Conservation (phyloP, 345 rosid species). For the Hibiscus trionum region DNA sequence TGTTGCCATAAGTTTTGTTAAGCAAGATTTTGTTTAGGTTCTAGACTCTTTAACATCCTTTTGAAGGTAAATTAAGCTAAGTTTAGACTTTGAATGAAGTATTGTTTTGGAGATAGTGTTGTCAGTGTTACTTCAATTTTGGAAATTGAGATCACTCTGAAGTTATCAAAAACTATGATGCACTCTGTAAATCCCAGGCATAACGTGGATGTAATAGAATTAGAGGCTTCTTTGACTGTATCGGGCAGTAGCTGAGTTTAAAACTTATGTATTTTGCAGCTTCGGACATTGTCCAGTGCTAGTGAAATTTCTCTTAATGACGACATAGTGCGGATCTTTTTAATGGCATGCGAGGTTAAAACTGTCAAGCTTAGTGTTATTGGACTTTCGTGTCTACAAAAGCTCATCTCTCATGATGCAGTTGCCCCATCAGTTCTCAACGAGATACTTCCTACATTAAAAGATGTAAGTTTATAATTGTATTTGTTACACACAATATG, state of each 20-base stretch:
- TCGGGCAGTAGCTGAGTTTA: not conserved
- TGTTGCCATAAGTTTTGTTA: not conserved
- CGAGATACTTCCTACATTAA: slow-evolving; percentile 73
- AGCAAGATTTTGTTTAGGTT: not conserved
- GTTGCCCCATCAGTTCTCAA: slow-evolving; percentile 75
- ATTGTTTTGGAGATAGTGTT: not conserved
- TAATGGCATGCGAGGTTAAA: slow-evolving; percentile 91
- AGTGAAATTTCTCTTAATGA: slow-evolving; percentile 78
- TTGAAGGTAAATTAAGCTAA: not conserved
- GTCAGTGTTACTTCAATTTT: not conserved
- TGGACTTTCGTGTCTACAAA: slow-evolving; percentile 91
- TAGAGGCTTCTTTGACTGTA: not conserved
- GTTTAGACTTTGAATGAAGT: not conserved
- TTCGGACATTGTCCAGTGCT: slow-evolving; percentile 72
- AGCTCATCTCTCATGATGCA: slow-evolving; percentile 93
- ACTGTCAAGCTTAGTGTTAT: slow-evolving; percentile 80
- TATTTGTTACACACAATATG: not conserved
- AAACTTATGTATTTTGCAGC: slow-evolving; percentile 37
- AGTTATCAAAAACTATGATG: not conserved
- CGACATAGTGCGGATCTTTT: slow-evolving; percentile 75
- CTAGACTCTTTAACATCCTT: not conserved
- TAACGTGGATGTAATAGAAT: not conserved
- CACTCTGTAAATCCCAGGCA: not conserved
- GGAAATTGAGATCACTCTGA: not conserved
- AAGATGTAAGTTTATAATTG: slow-evolving; percentile 54